phyloP scores from a whole-genome alignment of 2,329 filamentous ascomycete genomes.

The Apiospora saccharicola region DNA sequence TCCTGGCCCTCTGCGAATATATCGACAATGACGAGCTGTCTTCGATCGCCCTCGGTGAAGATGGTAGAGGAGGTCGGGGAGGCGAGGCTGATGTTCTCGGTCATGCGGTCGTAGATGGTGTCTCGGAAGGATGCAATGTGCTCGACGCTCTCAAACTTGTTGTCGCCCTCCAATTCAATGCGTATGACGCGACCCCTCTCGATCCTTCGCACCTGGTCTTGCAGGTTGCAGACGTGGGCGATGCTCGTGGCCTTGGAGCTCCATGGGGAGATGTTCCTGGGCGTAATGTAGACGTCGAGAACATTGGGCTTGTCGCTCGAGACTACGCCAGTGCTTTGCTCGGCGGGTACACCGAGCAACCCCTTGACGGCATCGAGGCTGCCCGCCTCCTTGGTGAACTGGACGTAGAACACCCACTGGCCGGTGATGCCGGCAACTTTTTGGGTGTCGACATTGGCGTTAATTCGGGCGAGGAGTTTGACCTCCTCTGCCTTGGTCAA shows the following conservation, averaged over 20 bases:
- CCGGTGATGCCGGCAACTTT: slow-evolving; percentile 59
- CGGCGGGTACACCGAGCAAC: slow-evolving; percentile 49
- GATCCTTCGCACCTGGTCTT: slow-evolving; percentile 74
- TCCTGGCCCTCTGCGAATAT: slow-evolving; percentile 71
- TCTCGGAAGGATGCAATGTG: slow-evolving; percentile 69
- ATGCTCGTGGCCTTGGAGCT: slow-evolving; percentile 96
- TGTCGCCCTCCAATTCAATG: slow-evolving; percentile 62
- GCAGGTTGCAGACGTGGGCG: slow-evolving; percentile 87
- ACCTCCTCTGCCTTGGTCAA: slow-evolving; percentile 40
- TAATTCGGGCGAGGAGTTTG: slow-evolving; percentile 54
- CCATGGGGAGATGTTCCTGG: slow-evolving; percentile 92
- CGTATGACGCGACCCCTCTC: slow-evolving; percentile 86
- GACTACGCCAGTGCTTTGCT: slow-evolving; percentile 12
- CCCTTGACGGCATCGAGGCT: slow-evolving; percentile 52
- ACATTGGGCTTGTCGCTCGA: slow-evolving; percentile 42
- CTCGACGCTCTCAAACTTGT: slow-evolving; percentile 49
- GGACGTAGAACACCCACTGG: slow-evolving; percentile 72
- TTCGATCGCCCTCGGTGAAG: slow-evolving; percentile 73
- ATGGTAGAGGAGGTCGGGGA: slow-evolving; percentile 76
- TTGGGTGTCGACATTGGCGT: slow-evolving; percentile 44
- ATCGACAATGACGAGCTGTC: slow-evolving; percentile 76
- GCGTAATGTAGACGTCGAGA: slow-evolving; percentile 75
- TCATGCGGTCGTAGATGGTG: slow-evolving; percentile 92
- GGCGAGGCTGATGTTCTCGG: slow-evolving; percentile 75
- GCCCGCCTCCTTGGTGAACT: slow-evolving; percentile 56